Conservation (phyloP, 78 protist species). For the Cavenderia fasciculata region DNA sequence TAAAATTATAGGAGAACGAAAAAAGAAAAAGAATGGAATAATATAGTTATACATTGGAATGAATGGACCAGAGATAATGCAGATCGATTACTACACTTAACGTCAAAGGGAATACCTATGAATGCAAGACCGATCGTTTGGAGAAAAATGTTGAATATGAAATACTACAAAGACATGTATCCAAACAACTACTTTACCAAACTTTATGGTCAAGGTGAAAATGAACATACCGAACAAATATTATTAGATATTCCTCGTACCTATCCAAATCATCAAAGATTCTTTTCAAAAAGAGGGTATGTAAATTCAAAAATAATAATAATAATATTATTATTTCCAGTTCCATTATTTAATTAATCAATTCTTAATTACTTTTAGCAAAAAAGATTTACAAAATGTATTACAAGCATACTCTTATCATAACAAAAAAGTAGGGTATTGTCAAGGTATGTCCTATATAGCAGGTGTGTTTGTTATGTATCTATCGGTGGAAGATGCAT, state of each 20-base stretch:
- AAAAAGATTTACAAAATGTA: constrained; percentile 61
- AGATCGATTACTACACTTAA: not conserved
- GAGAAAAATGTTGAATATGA: constrained; percentile 57
- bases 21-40: constrained; percentile 49
- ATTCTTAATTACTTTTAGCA: not conserved
- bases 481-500: constrained; percentile 51
- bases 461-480: constrained; percentile 76
- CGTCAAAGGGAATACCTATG: constrained; percentile 44
- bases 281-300: constrained; percentile 61
- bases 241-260: constrained; percentile 76
- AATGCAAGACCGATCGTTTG: constrained; percentile 32
- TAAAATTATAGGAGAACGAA: not conserved
- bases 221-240: constrained; percentile 76
- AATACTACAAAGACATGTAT: constrained; percentile 20
- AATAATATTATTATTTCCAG: not conserved
- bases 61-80: constrained; percentile 23
- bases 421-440: constrained; percentile 71
- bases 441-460: constrained; percentile 84
- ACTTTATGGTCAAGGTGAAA: constrained; percentile 2
- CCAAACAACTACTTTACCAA: constrained; percentile 22
- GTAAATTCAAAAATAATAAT: not conserved
- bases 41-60: constrained; percentile 15
- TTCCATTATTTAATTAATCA: not conserved
- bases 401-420: constrained; percentile 63
- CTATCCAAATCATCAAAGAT: constrained; percentile 67